Evolutionary conservation across 495 filamentous ascomycete genomes (phyloP).

Genomic region (Hyaloscypha finlandica): DNA sequence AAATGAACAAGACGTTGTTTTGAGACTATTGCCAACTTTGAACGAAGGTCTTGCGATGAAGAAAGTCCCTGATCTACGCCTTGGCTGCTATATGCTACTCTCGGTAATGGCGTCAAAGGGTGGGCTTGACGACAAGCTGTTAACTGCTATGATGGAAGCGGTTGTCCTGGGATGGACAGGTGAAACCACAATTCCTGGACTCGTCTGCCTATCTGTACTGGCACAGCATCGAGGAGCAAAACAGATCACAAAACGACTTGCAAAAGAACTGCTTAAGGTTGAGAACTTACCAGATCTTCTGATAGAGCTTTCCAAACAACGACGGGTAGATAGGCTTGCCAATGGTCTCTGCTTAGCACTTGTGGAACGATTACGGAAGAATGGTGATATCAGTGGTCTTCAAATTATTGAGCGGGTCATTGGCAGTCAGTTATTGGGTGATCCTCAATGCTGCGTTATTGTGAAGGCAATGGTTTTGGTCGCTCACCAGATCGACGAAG

Average conservation of each 20-base stretch:
- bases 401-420: slow-evolving; percentile 62
- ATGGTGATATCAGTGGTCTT: slow-evolving; percentile 58
- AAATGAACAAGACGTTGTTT: slow-evolving; percentile 76
- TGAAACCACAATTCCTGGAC: slow-evolving; percentile 69
- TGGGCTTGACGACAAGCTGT: slow-evolving; percentile 68
- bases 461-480: slow-evolving; percentile 62
- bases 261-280: slow-evolving; percentile 67
- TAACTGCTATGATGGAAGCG: slow-evolving; percentile 83
- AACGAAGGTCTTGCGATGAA: slow-evolving; percentile 74
- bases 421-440: slow-evolving; percentile 58
- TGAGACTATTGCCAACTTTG: slow-evolving; percentile 72
- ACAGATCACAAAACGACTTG: slow-evolving; percentile 67
- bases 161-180: slow-evolving; percentile 72
- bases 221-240: slow-evolving; percentile 71
- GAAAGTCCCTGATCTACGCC: slow-evolving; percentile 70
- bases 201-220: slow-evolving; percentile 78
- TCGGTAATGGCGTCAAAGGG: slow-evolving; percentile 82
- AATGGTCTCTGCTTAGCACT: slow-evolving; percentile 71
- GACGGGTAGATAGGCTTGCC: slow-evolving; percentile 70
- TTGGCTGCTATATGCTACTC: slow-evolving; percentile 88
- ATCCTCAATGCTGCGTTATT: slow-evolving; percentile 59
- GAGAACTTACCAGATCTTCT: slow-evolving; percentile 59
- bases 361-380: slow-evolving; percentile 62
- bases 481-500: slow-evolving; percentile 52
- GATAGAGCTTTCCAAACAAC: slow-evolving; percentile 60